Evolutionary conservation across 2,329 filamentous ascomycete species (phyloP), one percentile per base, ranked within the genome.

Genomic region (Cephalotrichum gorgonifer): DNA sequence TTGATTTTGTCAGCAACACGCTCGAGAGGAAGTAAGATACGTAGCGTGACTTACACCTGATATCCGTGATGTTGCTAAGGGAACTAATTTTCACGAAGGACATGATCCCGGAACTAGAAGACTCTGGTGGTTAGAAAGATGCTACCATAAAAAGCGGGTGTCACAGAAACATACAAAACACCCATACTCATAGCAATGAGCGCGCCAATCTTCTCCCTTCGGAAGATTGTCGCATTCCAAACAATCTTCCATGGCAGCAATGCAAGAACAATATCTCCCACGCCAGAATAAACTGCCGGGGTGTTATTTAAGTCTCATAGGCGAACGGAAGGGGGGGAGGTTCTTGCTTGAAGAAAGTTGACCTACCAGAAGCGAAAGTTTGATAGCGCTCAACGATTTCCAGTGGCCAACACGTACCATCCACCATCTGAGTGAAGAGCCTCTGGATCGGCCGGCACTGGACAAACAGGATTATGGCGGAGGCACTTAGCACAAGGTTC

Each of bases 181-280:
- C 68, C 68, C 57, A 71, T 64, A 52, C 65, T 68, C 69, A 71
- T 70, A 5, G 68, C 68, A 2, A 66, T 53, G 8, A 64, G 52
- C 0, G 67, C 66, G 3, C 68, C 66, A 17, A 67, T 50, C 47
- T 69, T 69, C 45, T 71, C 68, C 51, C 60, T 64, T 33, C 55
- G 57, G 49, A 58, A 64, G 60, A 70, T 66, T 3, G 57, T 59
- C 49, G 62, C 65, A 23, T 56, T 57, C 66, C 64, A 66, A 30
- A 71, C 62, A 7, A 71, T 63, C 26, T 58, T 62, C 67, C 64
- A 69, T 0, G 68, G 69, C 3, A 71, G 51, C 1, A 68, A 26
- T 0, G 68, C 67, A 9, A 72, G 55, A 2, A 65, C 50, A 15
- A 71, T 60, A 20, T 71, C 68, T 56, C 66, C 64, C 1, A 54